These are phyloP conservation scores for Nepenthes gracilis DNA, from an alignment of 148 eudicot genomes.

Conservation along the genomic window DNA sequence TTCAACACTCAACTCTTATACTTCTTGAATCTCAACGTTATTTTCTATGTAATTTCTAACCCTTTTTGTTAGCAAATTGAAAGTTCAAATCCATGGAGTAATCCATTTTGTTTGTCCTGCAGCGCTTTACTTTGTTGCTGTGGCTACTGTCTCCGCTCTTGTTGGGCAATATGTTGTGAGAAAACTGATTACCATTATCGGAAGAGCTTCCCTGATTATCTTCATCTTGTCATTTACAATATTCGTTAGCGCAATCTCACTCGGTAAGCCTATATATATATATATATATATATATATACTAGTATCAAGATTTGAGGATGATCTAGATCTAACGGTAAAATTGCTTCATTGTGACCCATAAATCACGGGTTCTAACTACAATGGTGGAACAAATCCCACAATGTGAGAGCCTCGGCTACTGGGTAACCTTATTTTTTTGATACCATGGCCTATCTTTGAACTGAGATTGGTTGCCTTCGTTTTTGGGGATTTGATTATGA, in stretches of 20 bases:
- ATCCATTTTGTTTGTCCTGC: background rate
- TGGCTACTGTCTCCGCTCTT: background rate
- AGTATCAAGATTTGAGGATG: background rate
- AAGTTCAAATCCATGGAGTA: too few relatives aligned
- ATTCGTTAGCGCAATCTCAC: constrained; percentile 47
- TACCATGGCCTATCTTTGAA: too few relatives aligned
- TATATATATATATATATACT: background rate
- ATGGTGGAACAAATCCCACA: too few relatives aligned
- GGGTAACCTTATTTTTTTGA: too few relatives aligned
- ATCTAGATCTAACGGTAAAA: too few relatives aligned
- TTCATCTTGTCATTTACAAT: constrained; percentile 61
- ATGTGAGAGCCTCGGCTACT: too few relatives aligned
- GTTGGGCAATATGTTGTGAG: constrained; percentile 48
- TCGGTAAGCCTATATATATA: constrained; percentile 27
- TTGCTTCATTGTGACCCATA: too few relatives aligned
- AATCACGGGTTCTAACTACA: too few relatives aligned
- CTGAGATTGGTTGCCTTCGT: too few relatives aligned
- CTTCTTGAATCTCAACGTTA: background rate
- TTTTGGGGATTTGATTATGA: too few relatives aligned
- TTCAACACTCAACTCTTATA: background rate
- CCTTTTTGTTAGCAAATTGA: background rate
- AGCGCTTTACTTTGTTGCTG: constrained; percentile 36
- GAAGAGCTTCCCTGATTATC: constrained; percentile 62
- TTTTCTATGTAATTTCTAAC: background rate
- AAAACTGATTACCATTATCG: constrained; percentile 34